Percentiles rank a stretch among this genome's conserved stretches.
phyloP scores from a whole-genome alignment of 2,329 filamentous ascomycete species.

The Stylonectria norvegica region DNA sequence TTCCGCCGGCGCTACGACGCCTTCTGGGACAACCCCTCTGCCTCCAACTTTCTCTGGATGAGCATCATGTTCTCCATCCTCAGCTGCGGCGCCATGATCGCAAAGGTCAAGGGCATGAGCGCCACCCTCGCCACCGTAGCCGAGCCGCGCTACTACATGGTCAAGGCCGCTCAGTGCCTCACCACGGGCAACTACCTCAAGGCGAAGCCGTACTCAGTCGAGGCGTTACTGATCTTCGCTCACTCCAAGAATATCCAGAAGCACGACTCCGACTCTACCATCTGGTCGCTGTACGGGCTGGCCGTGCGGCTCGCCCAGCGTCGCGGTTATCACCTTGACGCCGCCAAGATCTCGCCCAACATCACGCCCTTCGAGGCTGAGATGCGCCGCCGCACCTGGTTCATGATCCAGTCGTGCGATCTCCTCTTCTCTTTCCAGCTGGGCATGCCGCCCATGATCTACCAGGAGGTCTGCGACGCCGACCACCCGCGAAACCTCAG shows the following conservation, averaged over 20 bases:
- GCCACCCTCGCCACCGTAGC: constrained; percentile 15
- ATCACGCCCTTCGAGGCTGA: constrained; percentile 49
- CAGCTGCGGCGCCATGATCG: constrained; percentile 38
- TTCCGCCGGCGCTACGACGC: constrained; percentile 48
- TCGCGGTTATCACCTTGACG: constrained; percentile 51
- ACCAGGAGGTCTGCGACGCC: constrained; percentile 46
- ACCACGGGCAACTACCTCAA: constrained; percentile 46
- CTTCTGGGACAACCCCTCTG: constrained; percentile 43
- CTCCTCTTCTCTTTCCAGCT: constrained; percentile 49
- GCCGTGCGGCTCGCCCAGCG: constrained; percentile 48
- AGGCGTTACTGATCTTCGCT: constrained; percentile 46
- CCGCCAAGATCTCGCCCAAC: constrained; percentile 36
- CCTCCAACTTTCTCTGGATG: constrained; percentile 45
- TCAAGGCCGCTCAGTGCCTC: constrained; percentile 44
- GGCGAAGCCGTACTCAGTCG: constrained; percentile 44
- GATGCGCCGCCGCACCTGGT: constrained; percentile 49
- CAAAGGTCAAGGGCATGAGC: constrained; percentile 28
- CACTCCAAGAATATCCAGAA: constrained; percentile 41
- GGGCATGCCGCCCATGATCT: constrained; percentile 50
- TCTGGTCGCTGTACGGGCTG: constrained; percentile 48
- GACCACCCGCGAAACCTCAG: constrained; percentile 44
- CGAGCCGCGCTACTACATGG: constrained; percentile 32
- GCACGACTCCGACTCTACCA: constrained; percentile 39
- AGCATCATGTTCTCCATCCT: constrained; percentile 50
- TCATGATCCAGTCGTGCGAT: constrained; percentile 46